These are phyloP conservation scores for Theileria sp. DNA, from an alignment of 169 alveolate species.

Conservation along the genomic window DNA sequence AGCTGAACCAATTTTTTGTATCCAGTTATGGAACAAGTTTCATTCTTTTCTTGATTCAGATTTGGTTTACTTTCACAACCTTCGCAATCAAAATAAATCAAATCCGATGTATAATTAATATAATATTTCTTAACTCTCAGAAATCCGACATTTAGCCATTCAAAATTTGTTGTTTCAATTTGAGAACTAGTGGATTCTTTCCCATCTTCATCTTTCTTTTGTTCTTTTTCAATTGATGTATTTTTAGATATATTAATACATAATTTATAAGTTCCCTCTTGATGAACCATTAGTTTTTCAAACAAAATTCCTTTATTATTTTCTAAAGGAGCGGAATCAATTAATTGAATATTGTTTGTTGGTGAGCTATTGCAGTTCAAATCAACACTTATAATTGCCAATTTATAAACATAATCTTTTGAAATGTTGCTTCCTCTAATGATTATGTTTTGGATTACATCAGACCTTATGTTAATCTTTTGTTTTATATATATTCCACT, in stretches of 20 bases:
- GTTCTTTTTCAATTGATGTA: background rate
- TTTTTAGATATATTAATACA: background rate
- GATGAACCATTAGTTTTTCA: slow-evolving; percentile 1
- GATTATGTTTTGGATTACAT: slow-evolving; percentile 22
- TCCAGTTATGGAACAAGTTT: slow-evolving; percentile 15
- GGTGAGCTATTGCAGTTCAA: background rate
- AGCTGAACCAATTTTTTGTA: slow-evolving; percentile 26
- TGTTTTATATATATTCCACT: slow-evolving; percentile 43
- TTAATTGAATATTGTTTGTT: background rate
- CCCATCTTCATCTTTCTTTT: background rate
- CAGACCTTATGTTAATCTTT: background rate
- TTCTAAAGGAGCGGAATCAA: background rate
- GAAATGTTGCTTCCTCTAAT: slow-evolving; percentile 13
- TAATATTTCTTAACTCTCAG: slow-evolving; percentile 12
- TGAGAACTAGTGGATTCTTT: background rate
- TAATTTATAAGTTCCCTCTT: slow-evolving; percentile 10
- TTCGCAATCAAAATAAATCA: slow-evolving; percentile 13
- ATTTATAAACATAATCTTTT: background rate
- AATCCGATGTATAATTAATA: slow-evolving; percentile 32
- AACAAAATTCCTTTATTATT: background rate
- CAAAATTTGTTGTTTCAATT: background rate
- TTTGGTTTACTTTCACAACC: background rate
- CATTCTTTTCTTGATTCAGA: background rate
- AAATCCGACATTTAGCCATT: slow-evolving; percentile 35
- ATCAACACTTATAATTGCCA: background rate